Percentiles rank a stretch among this genome's conserved stretches.
These are phyloP conservation scores for Populus trichocarpa DNA, from an alignment of 441 rosid genomes.

Conservation along the genomic window DNA sequence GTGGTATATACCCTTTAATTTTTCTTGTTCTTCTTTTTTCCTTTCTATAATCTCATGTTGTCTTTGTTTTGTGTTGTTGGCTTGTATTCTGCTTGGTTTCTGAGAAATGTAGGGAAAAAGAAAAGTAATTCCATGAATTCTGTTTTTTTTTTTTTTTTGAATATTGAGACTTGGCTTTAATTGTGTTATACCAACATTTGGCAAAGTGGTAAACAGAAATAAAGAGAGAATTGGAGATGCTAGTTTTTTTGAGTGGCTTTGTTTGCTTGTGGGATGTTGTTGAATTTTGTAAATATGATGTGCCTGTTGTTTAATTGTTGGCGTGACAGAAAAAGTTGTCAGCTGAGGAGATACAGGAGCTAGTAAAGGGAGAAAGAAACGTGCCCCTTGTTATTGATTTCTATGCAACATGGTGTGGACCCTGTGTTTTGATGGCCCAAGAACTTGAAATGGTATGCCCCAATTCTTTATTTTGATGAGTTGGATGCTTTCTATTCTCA, in stretches of 20 bases:
- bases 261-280: not conserved
- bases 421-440: constrained; percentile 92
- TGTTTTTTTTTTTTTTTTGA: too few species aligned
- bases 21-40: not conserved
- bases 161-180: not conserved
- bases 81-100: not conserved
- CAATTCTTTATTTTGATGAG: not conserved
- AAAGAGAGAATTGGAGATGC: not conserved
- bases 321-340: constrained; percentile 58
- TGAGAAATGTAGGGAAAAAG: not conserved
- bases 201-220: not conserved
- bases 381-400: constrained; percentile 83
- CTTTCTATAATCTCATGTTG: not conserved
- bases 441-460: constrained; percentile 79
- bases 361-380: constrained; percentile 71
- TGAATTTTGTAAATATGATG: constrained; percentile 13
- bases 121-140: not conserved
- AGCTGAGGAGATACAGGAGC: constrained; percentile 73
- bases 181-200: not conserved
- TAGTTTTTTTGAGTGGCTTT: not conserved
- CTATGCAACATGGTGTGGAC: constrained; percentile 98
- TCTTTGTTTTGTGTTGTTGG: constrained; percentile 2
- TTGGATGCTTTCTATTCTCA: not conserved
- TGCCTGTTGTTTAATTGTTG: constrained; percentile 15
- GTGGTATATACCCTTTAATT: constrained; percentile 46